A percentile compares a stretch with the other conserved stretches of the same genome.
Evolutionary conservation across 441 rosid species (phyloP).

Genomic region (Viola pubescens): DNA sequence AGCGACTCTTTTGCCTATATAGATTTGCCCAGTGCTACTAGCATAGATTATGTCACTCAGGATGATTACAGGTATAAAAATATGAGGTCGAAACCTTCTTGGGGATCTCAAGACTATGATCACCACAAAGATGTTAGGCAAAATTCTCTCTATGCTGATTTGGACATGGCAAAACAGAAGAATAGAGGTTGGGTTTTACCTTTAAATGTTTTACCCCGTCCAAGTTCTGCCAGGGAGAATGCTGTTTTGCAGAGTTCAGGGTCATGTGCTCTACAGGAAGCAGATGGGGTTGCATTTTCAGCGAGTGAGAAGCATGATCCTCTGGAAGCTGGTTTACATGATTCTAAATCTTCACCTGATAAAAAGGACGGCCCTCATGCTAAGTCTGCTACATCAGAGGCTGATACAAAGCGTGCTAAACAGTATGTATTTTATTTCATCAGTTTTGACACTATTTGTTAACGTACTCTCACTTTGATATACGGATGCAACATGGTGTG

Average conservation of each 20-base stretch:
- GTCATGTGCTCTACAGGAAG: constrained; percentile 42
- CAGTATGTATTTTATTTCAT: constrained; percentile 55
- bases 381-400: constrained; percentile 57
- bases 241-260: constrained; percentile 44
- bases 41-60: constrained; percentile 47
- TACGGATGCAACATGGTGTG: background rate
- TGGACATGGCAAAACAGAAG: constrained; percentile 44
- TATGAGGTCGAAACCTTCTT: constrained; percentile 34
- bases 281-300: constrained; percentile 36
- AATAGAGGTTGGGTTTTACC: constrained; percentile 54
- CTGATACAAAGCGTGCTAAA: constrained; percentile 94
- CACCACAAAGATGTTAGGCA: constrained; percentile 44
- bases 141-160: constrained; percentile 40
- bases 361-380: constrained; percentile 44
- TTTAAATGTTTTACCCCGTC: constrained; percentile 30
- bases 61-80: constrained; percentile 52
- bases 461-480: background rate
- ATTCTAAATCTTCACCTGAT: constrained; percentile 49
- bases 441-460: background rate
- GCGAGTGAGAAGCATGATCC: constrained; percentile 50
- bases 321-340: constrained; percentile 42
- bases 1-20: constrained; percentile 95
- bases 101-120: constrained; percentile 72
- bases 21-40: constrained; percentile 57
- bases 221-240: constrained; percentile 48